Evolutionary conservation across 352 stramenopile genomes (phyloP).

Genomic region (Phytophthora citricola): DNA sequence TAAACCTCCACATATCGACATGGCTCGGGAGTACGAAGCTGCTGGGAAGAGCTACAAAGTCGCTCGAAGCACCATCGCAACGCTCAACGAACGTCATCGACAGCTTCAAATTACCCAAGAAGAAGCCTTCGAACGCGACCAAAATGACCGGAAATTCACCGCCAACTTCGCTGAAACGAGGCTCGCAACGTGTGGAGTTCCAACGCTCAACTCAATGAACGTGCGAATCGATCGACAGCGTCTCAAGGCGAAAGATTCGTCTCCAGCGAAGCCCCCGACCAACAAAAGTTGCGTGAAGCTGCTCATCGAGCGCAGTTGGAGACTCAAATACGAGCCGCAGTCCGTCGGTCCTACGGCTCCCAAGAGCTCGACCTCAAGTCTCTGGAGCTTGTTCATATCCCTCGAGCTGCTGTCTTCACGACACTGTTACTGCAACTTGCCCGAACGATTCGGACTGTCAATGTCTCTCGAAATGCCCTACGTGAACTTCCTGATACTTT

Average conservation of each 20-base stretch:
- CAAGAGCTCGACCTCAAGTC: constrained; percentile 71
- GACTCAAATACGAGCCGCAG: constrained; percentile 40
- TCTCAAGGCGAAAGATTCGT: constrained; percentile 11
- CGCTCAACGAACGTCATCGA: constrained; percentile 55
- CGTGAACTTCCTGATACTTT: constrained; percentile 64
- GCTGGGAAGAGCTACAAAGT: constrained; percentile 49
- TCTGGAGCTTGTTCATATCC: constrained; percentile 68
- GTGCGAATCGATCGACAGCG: constrained; percentile 63
- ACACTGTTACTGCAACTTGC: constrained; percentile 74
- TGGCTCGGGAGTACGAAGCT: constrained; percentile 55
- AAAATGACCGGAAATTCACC: constrained; percentile 48
- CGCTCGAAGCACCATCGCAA: constrained; percentile 55
- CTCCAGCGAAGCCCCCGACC: constrained; percentile 6
- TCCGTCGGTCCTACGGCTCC: constrained; percentile 61
- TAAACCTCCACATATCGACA: constrained; percentile 67
- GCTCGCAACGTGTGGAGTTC: constrained; percentile 64
- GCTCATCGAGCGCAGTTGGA: constrained; percentile 16
- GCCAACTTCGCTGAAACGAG: constrained; percentile 64
- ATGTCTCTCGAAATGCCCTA: constrained; percentile 74
- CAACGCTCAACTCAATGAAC: constrained; percentile 71
- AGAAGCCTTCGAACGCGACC: constrained; percentile 55
- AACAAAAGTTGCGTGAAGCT: constrained; percentile 33
- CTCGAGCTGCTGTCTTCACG: constrained; percentile 52
- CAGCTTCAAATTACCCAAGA: constrained; percentile 58
- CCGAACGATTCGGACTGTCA: constrained; percentile 61